A percentile compares a stretch with the other conserved stretches of the same genome.
These are phyloP conservation scores for Nannochloris sp. DNA, from an alignment of 139 green algal species.

Conservation along the genomic window DNA sequence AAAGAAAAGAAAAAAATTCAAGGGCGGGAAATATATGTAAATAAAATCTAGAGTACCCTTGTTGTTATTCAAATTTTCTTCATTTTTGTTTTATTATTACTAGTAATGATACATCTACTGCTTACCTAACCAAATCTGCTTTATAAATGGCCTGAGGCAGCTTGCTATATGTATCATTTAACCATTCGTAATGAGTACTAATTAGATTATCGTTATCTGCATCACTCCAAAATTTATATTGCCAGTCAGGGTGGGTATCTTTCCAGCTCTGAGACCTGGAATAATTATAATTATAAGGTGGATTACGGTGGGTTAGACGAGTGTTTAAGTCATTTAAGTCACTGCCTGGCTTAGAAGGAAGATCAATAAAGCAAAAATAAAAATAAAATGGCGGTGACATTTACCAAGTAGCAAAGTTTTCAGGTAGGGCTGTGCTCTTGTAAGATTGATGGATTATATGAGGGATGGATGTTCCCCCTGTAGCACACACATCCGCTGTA, in stretches of 20 bases:
- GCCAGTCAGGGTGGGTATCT: slow-evolving; percentile 18
- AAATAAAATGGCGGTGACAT: background rate
- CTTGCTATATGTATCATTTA: slow-evolving; percentile 18
- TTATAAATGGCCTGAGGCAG: slow-evolving; percentile 14
- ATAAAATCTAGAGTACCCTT: too few relatives aligned
- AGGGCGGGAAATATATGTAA: background rate
- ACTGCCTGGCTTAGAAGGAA: too few relatives aligned
- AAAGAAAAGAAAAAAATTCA: background rate
- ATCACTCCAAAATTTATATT: slow-evolving; percentile 33
- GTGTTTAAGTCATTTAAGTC: background rate
- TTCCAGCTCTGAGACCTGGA: slow-evolving; percentile 13
- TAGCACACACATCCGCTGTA: too few relatives aligned
- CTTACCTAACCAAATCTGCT: background rate
- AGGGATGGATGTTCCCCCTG: too few relatives aligned
- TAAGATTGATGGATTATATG: slow-evolving; percentile 34
- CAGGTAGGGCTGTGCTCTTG: slow-evolving; percentile 18
- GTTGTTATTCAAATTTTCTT: too few relatives aligned
- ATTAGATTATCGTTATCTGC: slow-evolving; percentile 16
- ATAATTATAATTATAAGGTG: background rate
- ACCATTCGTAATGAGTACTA: slow-evolving; percentile 16
- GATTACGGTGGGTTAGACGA: background rate
- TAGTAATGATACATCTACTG: background rate
- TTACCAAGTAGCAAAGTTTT: slow-evolving; percentile 21
- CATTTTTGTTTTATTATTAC: too few relatives aligned
- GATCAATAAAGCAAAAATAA: too few relatives aligned